Evolutionary conservation across 495 filamentous ascomycete species (phyloP).

Genomic region (Extremus antarcticus): DNA sequence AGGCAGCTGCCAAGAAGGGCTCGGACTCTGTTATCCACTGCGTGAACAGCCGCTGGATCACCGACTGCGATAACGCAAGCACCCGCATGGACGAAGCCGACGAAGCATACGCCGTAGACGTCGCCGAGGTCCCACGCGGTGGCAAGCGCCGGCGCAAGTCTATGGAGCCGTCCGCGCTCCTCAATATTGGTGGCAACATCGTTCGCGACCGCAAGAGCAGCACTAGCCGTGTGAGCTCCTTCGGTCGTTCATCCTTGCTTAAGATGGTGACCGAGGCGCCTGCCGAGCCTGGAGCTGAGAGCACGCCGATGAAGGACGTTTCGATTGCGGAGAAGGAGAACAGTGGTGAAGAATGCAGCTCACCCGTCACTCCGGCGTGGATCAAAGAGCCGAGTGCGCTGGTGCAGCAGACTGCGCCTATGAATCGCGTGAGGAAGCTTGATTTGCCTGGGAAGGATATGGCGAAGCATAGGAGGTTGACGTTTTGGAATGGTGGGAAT

Average conservation of each 20-base stretch:
- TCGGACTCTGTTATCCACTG: slow-evolving; percentile 8
- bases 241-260: slow-evolving; percentile 10
- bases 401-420: slow-evolving; percentile 21
- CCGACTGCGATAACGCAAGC: slow-evolving; percentile 24
- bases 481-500: slow-evolving; percentile 10
- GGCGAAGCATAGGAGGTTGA: slow-evolving; percentile 15
- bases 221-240: slow-evolving; percentile 9
- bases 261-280: slow-evolving; percentile 5
- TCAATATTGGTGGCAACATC: slow-evolving; percentile 40
- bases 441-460: slow-evolving; percentile 8
- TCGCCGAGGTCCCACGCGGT: slow-evolving; percentile 59
- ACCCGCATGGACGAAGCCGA: slow-evolving; percentile 35
- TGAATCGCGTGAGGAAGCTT: slow-evolving; percentile 20
- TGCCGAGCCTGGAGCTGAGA: not conserved
- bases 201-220: slow-evolving; percentile 13
- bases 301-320: slow-evolving; percentile 2
- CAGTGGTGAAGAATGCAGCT: slow-evolving; percentile 2
- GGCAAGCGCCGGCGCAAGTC: slow-evolving; percentile 73
- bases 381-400: slow-evolving; percentile 12
- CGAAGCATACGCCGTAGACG: slow-evolving; percentile 63
- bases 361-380: slow-evolving; percentile 16
- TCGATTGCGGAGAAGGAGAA: slow-evolving; percentile 14
- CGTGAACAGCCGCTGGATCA: slow-evolving; percentile 21
- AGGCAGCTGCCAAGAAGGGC: slow-evolving; percentile 57
- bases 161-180: slow-evolving; percentile 76